Conservation (phyloP, 768 basidiomycete genomes). For the Trametopsis cervina region DNA sequence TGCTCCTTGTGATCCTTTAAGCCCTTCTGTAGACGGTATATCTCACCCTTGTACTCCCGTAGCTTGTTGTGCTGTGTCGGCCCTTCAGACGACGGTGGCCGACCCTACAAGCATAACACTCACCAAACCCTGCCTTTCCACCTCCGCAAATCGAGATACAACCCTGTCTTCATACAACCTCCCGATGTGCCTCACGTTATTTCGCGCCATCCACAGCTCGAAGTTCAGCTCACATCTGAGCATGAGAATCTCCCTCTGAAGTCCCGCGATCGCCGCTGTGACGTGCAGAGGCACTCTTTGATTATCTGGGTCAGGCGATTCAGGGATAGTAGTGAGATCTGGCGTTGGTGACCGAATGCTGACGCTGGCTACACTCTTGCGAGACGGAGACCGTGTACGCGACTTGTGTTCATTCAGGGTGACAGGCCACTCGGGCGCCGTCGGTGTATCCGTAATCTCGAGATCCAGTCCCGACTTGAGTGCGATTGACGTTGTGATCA, state of each 20-base stretch:
- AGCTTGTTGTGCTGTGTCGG: constrained; percentile 67
- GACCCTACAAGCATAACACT: constrained; percentile 17
- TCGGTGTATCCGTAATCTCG: constrained; percentile 40
- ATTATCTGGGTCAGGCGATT: not conserved
- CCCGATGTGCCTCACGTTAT: constrained; percentile 80
- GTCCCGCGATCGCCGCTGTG: constrained; percentile 56
- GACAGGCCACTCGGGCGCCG: constrained; percentile 46
- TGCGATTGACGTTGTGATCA: constrained; percentile 65
- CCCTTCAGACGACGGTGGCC: not conserved
- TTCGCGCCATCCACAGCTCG: constrained; percentile 75
- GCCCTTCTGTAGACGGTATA: constrained; percentile 59
- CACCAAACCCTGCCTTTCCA: constrained; percentile 77
- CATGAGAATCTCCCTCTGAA: constrained; percentile 72
- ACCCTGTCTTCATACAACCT: constrained; percentile 70
- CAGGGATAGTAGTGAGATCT: not conserved
- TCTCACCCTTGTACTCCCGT: constrained; percentile 66
- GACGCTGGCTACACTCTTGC: constrained; percentile 10
- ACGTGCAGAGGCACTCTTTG: constrained; percentile 36
- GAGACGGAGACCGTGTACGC: constrained; percentile 19
- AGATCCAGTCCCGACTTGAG: constrained; percentile 66
- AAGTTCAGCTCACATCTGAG: constrained; percentile 80
- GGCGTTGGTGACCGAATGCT: constrained; percentile 8
- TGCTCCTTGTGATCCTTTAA: constrained; percentile 69
- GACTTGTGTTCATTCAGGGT: constrained; percentile 31
- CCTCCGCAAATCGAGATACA: constrained; percentile 66